Base-by-base conservation (phyloP, 768 basidiomycete species). In the Omphalotus guepiniiformis region DNA sequence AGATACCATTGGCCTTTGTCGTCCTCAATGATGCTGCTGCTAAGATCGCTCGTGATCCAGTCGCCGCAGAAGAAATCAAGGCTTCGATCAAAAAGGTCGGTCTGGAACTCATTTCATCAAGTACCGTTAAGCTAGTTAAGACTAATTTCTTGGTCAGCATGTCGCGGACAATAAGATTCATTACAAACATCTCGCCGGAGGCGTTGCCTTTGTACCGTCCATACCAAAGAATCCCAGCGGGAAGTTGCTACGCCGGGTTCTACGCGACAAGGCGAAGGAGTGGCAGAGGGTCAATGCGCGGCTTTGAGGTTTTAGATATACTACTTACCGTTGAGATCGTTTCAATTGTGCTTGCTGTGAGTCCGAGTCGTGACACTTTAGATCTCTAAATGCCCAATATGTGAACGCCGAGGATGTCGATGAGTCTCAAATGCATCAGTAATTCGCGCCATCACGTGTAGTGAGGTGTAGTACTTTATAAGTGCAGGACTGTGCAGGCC, bases 211-310 rank as follows among this genome's bases (percentile, higher is more conserved):
- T 45, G 59, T 79, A 4, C 61, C 73, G 35, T 56, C 55, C 11
- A 79, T 85, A 26, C 83, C 83, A 0, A 83, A 75, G 54, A 83
- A 79, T 45, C 80, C 83, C 6, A 81, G 76, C 51, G 83, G 83
- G 27, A 80, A 80, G 42, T 58, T 80, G 1, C 60, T 81, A 46
- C 67, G 82, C 34, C 68, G 77, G 18, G 53, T 79, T 15, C 53
- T 82, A 49, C 71, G 78, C 11, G 79, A 80, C n/a, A 63, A 71
- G 22, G 78, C 76, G 3, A 73, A 66, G 40, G 58, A 60, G 21
- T 35, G 63, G 28, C 42, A 32, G 21, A 53, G 50, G 56, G 30
- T 45, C 23, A 61, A 59, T 48, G 38, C 64, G 6, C 60, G 58
- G 48, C 47, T 65, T 8, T 64, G 36, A 46, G 18, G 30, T 12